Conservation (phyloP, 257 asterid species). For the Capsicum rhomboideum region DNA sequence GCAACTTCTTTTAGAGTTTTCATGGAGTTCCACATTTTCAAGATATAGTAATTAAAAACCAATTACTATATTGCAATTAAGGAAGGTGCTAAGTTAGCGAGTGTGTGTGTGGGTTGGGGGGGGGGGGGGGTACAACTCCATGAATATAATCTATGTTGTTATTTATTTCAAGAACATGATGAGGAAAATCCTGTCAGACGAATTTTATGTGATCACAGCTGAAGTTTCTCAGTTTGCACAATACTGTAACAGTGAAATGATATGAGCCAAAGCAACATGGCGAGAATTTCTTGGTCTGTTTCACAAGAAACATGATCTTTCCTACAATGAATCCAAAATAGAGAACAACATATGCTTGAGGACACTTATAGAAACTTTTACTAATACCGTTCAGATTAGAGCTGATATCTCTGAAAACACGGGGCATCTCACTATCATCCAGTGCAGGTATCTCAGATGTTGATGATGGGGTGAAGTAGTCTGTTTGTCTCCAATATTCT, state of each 20-base stretch:
- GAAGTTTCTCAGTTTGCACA: not conserved
- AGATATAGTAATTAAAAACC: not conserved
- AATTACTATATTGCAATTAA: not conserved
- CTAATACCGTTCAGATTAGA: constrained; percentile 70
- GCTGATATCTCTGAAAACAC: constrained; percentile 76
- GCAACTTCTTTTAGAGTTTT: not conserved
- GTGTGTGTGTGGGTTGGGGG: too few relatives aligned
- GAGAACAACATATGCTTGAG: not conserved
- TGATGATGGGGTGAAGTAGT: constrained; percentile 56
- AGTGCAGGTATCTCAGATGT: constrained; percentile 46
- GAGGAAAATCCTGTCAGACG: not conserved
- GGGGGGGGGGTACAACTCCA: not conserved
- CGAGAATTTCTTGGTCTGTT: not conserved
- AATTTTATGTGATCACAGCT: not conserved
- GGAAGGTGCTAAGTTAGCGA: not conserved
- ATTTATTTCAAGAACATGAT: not conserved
- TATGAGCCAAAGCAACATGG: not conserved
- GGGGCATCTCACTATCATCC: constrained; percentile 61
- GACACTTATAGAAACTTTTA: not conserved
- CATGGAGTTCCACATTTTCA: not conserved
- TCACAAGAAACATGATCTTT: not conserved
- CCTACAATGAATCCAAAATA: not conserved
- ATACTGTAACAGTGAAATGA: not conserved
- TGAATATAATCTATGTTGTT: not conserved
- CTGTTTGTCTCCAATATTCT: constrained; percentile 64